These are phyloP conservation scores for Collybiopsis confluens DNA, from an alignment of 768 basidiomycete species.

Conservation along the genomic window DNA sequence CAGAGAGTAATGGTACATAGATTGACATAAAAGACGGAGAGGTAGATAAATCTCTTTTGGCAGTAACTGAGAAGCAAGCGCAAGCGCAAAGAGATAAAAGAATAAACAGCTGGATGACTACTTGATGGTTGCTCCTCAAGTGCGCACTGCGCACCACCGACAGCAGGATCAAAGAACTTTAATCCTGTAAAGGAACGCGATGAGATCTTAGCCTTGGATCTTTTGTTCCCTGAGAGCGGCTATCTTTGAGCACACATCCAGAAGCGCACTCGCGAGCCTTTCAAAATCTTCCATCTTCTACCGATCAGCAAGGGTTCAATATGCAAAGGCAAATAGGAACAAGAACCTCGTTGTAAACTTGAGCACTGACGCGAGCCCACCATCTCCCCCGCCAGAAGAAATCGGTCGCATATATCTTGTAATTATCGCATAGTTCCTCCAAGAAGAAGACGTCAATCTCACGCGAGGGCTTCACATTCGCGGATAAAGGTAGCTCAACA, in stretches of 20 bases:
- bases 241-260: slow-evolving; percentile 7
- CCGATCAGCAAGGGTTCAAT: neutral
- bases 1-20: too few species aligned
- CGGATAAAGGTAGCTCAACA: slow-evolving; percentile 36
- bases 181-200: too few species aligned
- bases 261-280: slow-evolving; percentile 3
- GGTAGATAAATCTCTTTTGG: too few species aligned
- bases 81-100: too few species aligned
- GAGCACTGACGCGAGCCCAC: slow-evolving; percentile 46
- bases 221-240: too few species aligned
- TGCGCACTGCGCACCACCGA: too few species aligned
- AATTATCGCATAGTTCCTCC: slow-evolving; percentile 25
- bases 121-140: too few species aligned
- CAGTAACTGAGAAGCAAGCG: too few species aligned
- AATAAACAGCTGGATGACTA: too few species aligned
- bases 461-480: slow-evolving; percentile 14
- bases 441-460: slow-evolving; percentile 23
- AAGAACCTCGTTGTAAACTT: slow-evolving; percentile 45
- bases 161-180: too few species aligned
- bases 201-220: too few species aligned
- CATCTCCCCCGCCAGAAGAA: slow-evolving; percentile 36
- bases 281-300: slow-evolving; percentile 6
- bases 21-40: too few species aligned
- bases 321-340: neutral
- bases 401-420: slow-evolving; percentile 30